Percentiles rank a stretch among this genome's conserved stretches.
Conservation (phyloP, 371 early-diverging fungal species). For the Apophysomyces variabilis region DNA sequence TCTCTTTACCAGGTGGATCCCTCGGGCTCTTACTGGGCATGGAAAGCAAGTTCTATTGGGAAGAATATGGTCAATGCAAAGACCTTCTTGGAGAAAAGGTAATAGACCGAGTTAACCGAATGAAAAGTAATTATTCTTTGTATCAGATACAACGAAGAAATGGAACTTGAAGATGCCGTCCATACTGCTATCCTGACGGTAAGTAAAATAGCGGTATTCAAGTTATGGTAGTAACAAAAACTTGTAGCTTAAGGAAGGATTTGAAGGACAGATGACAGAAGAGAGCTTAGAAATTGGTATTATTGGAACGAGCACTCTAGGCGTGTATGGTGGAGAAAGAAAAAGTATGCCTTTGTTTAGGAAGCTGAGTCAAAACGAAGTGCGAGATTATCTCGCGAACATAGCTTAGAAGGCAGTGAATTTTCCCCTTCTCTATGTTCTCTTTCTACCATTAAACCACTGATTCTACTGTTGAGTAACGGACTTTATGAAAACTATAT, state of each 20-base stretch:
- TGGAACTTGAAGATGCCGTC: slow-evolving; percentile 98
- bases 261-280: slow-evolving; percentile 96
- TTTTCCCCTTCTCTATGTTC: not conserved
- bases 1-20: slow-evolving; percentile 98
- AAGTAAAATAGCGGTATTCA: slow-evolving; percentile 20
- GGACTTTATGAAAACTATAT: too few species aligned
- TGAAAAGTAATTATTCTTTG: not conserved
- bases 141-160: slow-evolving; percentile 80
- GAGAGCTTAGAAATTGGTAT: slow-evolving; percentile 95
- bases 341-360: slow-evolving; percentile 72
- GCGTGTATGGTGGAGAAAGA: slow-evolving; percentile 61
- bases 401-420: slow-evolving; percentile 63
- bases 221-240: not conserved
- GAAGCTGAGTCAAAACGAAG: slow-evolving; percentile 76
- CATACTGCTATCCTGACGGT: slow-evolving; percentile 96
- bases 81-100: slow-evolving; percentile 98
- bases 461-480: not conserved
- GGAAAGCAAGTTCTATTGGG: slow-evolving; percentile 99
- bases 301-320: slow-evolving; percentile 68
- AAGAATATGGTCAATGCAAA: slow-evolving; percentile 99
- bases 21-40: slow-evolving; percentile 97
- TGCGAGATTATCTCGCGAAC: slow-evolving; percentile 96
- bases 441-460: not conserved
- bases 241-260: slow-evolving; percentile 89
- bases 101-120: slow-evolving; percentile 4